Evolutionary conservation across 108 stramenopile genomes (phyloP), one percentile per base, ranked within the genome.

Genomic region (Ochromonas danica): DNA sequence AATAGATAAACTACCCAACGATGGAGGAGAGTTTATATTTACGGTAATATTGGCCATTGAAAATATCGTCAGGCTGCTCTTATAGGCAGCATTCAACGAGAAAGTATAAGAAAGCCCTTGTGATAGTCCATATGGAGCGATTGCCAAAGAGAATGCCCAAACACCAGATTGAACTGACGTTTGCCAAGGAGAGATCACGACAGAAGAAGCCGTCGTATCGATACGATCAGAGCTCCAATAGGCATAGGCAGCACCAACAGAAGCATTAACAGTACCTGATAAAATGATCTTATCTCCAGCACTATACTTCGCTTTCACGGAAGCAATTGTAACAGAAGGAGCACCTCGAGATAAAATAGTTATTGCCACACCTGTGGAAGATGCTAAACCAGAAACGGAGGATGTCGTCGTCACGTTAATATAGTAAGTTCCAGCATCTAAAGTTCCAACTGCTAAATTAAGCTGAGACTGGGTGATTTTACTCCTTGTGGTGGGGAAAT

Each of bases 241-340:
- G 3, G 63, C 63, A 25, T 31, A 31, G 30, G 63, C 63, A 28
- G 30, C 31, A 14, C 35, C 33, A 36, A 6, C 31, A 10, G 27
- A 28, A 14, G 63, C 35, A 6, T 14, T 35, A 36, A 67, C 31
- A 3, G 63, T 10, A 36, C 63, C 31, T 28, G 63, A 14, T 25
- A 67, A 33, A 36, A 67, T 67, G 17, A 67, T 67, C 31, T 67
- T 67, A 36, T 67, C 63, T 28, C 31, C 63, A 10, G 33, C 6
- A 36, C 25, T 67, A 36, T 14, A 67, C 10, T 28, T 67, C 63
- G 25, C 3, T 10, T 3, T 35, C 25, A 10, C 30, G 31, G 63
- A 14, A 14, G 45, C 22, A 14, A 51, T 51, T 22, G 45, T 14
- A 51, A 51, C 45, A 22, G 22, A 6, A 51, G 45, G 45, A 6